A percentile compares a stretch with the other conserved stretches of the same genome.
Conservation (phyloP, 331 rosid species). For the Quercus tomentella region DNA sequence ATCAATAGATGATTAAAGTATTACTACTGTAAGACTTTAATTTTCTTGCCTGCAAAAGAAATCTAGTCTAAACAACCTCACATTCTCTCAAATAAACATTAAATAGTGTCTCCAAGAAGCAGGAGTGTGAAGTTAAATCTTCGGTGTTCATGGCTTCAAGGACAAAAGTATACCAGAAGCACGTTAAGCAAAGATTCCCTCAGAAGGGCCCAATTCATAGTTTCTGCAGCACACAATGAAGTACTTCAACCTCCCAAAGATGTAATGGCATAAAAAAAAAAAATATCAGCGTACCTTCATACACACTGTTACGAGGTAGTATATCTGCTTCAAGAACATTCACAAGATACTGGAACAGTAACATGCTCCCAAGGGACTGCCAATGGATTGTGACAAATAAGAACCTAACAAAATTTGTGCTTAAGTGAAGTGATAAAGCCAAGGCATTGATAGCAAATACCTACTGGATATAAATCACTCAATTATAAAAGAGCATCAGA, state of each 20-base stretch:
- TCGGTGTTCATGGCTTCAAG: constrained; percentile 11
- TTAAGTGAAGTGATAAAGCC: neutral
- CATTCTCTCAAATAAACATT: constrained; percentile 2
- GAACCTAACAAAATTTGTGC: neutral
- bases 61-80: constrained; percentile 1
- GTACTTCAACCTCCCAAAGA: constrained; percentile 18
- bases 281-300: constrained; percentile 36
- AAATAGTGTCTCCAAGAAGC: constrained; percentile 1
- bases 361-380: constrained; percentile 62
- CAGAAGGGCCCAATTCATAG: constrained; percentile 56
- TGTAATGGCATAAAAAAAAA: constrained; percentile 4
- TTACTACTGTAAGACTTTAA: too few species aligned
- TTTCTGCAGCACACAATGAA: constrained; percentile 47
- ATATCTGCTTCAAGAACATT: constrained; percentile 67
- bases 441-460: neutral
- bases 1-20: too few species aligned
- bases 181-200: constrained; percentile 76
- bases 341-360: constrained; percentile 77
- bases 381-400: constrained; percentile 16
- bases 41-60: too few species aligned
- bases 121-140: constrained; percentile 6
- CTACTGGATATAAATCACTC: neutral
- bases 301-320: constrained; percentile 52
- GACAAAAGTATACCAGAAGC: constrained; percentile 55
- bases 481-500: neutral